Conservation (phyloP, 179 eudicot species). For the Patellifolia procumbens region DNA sequence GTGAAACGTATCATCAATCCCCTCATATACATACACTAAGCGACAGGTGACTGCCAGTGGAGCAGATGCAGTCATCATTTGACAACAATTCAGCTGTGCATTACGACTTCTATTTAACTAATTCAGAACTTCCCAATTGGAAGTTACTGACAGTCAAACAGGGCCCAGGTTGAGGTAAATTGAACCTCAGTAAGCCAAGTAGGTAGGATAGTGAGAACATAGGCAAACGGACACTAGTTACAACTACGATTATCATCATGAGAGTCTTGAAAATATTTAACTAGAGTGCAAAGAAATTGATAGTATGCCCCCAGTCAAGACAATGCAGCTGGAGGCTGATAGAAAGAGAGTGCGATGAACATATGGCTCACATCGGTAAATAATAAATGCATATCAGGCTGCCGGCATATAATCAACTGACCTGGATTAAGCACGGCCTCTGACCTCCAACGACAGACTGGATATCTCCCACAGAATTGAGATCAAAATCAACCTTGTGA, state of each 20-base stretch:
- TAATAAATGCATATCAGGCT: background rate
- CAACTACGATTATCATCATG: background rate
- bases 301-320: background rate
- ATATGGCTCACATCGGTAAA: background rate
- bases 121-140: background rate
- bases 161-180: background rate
- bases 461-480: constrained; percentile 48
- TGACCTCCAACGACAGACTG: constrained; percentile 40
- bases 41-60: background rate
- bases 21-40: background rate
- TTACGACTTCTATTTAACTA: background rate
- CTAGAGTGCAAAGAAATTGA: background rate
- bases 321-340: background rate
- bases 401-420: constrained; percentile 27
- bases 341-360: background rate
- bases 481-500: constrained; percentile 36
- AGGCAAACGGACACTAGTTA: background rate
- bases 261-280: background rate
- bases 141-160: background rate
- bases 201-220: background rate
- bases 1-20: constrained; percentile 8
- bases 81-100: background rate
- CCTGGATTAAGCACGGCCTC: constrained; percentile 66
- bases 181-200: background rate
- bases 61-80: background rate